These are phyloP conservation scores for Zea luxurians DNA, from an alignment of 176 grass and related monocot genomes.

Conservation along the genomic window DNA sequence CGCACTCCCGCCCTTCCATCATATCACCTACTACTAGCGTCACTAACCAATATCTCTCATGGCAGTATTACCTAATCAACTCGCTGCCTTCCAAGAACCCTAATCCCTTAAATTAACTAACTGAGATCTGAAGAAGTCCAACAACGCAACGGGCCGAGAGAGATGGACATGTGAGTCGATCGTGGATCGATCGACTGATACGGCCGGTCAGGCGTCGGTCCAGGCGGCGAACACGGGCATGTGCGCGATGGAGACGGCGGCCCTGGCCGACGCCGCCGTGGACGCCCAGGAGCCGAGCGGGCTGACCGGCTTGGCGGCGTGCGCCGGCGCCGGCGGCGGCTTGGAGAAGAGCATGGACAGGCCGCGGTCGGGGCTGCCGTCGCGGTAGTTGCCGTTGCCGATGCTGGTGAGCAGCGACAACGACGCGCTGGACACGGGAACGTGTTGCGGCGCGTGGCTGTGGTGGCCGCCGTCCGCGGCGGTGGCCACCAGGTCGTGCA, in stretches of 20 bases:
- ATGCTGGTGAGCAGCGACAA: slow-evolving; percentile 58
- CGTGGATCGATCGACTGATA: too few species aligned
- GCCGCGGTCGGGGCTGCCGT: slow-evolving; percentile 62
- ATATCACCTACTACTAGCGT: neutral
- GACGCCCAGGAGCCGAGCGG: slow-evolving; percentile 57
- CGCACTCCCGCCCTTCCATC: neutral
- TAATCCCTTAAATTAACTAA: slow-evolving; percentile 5
- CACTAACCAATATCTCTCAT: neutral
- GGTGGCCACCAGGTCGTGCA: slow-evolving; percentile 46
- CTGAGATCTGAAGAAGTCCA: neutral
- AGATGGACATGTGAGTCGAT: too few species aligned
- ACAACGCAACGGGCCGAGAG: neutral
- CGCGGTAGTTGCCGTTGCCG: slow-evolving; percentile 55
- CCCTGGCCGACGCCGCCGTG: slow-evolving; percentile 37
- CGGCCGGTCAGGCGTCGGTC: slow-evolving; percentile 57
- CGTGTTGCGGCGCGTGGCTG: neutral
- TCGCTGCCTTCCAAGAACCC: slow-evolving; percentile 1
- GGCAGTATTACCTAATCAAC: neutral
- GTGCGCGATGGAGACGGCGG: slow-evolving; percentile 82
- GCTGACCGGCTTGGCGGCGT: slow-evolving; percentile 46
- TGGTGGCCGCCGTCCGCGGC: neutral
- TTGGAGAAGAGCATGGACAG: slow-evolving; percentile 83
- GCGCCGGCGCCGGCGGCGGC: neutral
- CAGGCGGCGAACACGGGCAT: slow-evolving; percentile 88
- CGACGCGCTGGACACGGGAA: slow-evolving; percentile 46